Evolutionary conservation across 768 basidiomycete species (phyloP), one percentile per base, ranked within the genome.

Genomic region (Stropharia rugosoannulata): DNA sequence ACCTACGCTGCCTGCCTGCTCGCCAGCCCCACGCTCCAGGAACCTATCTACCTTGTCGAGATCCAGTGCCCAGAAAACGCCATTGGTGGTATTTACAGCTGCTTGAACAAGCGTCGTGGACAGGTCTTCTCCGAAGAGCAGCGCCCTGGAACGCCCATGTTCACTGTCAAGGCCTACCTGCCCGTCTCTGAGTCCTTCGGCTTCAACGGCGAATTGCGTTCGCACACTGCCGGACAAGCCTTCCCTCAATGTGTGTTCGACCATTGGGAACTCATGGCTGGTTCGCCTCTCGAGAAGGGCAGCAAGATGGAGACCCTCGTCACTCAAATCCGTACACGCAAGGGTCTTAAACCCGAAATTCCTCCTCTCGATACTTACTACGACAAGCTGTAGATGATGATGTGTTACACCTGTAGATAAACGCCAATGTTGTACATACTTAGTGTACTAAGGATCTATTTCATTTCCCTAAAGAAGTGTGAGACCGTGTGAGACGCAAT

Each of bases 71-170:
- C 95, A 53, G 96, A 97, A 74, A 91, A 83, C 70, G 95, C 92
- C 57, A 96, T 98, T 63, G 96, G 95, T 74, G 95, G 96, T 80
- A 93, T 98, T 75, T 98, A 98, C 87, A 84, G 81, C 52, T 84
- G 83, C 60, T 75, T 94, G 77, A 98, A 97, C 86, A 93, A 90
- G 79, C 91, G 95, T 70, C 92, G 95, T 84, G 96, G 96, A 61
- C 95, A 97, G 72, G 96, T 99, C 59, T 96, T 95, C 84, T 90
- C 89, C 64, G 92, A 98, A 75, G 96, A 98, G 75, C 97, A 98
- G 77, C 81, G 95, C 67, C 80, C 86, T 3, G 96, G 97, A 78
- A 99, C 97, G 15, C 97, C 97, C 60, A 97, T 98, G 94, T 96
- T 96, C 87, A 98, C 90, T 45, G 89, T 99, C 76, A 98, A 97